Percentiles rank a stretch among this genome's conserved stretches.
phyloP scores from a whole-genome alignment of 106 monocot species.

The Gastrodia elata region DNA sequence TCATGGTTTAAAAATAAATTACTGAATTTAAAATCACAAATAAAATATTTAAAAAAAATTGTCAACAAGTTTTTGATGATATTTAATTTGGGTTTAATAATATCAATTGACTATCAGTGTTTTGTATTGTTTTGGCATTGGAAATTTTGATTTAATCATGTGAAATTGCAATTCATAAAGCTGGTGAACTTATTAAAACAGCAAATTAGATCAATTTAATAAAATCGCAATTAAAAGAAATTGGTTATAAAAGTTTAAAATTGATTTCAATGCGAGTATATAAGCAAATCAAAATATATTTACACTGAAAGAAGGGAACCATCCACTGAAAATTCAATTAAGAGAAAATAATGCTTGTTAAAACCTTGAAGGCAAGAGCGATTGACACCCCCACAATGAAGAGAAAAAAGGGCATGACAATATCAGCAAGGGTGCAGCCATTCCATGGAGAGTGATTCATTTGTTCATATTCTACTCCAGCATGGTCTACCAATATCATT shows the following conservation, averaged over 20 bases:
- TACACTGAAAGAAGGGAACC: no score
- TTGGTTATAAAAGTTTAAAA: not conserved
- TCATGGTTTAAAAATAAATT: no score
- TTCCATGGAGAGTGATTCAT: constrained; percentile 53
- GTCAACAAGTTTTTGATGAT: no score
- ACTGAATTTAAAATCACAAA: no score
- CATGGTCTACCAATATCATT: constrained; percentile 39
- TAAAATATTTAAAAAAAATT: no score
- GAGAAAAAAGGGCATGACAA: constrained; percentile 52
- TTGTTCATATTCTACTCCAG: constrained; percentile 22
- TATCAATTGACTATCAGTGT: no score
- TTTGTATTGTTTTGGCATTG: not conserved
- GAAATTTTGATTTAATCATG: no score
- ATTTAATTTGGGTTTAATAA: no score
- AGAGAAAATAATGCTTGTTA: not conserved
- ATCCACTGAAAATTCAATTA: not conserved
- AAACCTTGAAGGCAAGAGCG: constrained; percentile 37
- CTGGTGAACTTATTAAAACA: no score
- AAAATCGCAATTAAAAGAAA: not conserved
- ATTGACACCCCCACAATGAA: constrained; percentile 44
- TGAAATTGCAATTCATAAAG: not conserved
- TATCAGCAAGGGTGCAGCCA: constrained; percentile 41
- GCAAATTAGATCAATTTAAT: no score
- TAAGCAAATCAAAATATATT: no score
- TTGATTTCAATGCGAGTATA: not conserved